These are phyloP conservation scores for Bretschneidera sinensis DNA, from an alignment of 345 rosid genomes.

Conservation along the genomic window DNA sequence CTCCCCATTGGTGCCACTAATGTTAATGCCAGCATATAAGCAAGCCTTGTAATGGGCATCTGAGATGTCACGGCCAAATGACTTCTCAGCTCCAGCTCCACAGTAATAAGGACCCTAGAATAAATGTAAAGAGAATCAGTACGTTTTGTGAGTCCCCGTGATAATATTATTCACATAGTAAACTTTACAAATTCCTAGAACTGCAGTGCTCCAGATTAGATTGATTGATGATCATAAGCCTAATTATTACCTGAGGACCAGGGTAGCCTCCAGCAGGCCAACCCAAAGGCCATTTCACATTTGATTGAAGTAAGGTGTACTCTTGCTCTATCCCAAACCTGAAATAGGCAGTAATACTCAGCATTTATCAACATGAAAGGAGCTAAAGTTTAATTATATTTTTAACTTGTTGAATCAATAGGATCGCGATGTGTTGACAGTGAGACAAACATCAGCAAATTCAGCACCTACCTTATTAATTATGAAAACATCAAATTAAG, in stretches of 20 bases:
- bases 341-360: not conserved
- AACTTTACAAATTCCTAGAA: not conserved
- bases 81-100: conserved; percentile 95
- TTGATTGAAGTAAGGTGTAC: conserved; percentile 83
- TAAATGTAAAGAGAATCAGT: conserved; percentile 6
- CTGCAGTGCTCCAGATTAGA: not conserved
- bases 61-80: conserved; percentile 93
- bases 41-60: conserved; percentile 99
- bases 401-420: not conserved
- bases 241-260: conserved; percentile 78
- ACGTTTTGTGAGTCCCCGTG: not conserved
- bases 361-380: no score
- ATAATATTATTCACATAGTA: no score
- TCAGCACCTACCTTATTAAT: no score
- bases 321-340: conserved; percentile 99
- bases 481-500: conserved; percentile 6
- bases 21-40: conserved; percentile 89
- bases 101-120: conserved; percentile 96
- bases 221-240: not conserved
- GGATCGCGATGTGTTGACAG: not conserved
- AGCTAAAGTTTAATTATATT: not conserved
- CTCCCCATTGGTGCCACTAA: conserved; percentile 95
- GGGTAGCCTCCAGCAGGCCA: conserved; percentile 99
- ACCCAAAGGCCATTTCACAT: conserved; percentile 96
- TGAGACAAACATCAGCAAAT: not conserved